phyloP scores from a whole-genome alignment of 352 stramenopile genomes.

The Phytophthora tubulina region DNA sequence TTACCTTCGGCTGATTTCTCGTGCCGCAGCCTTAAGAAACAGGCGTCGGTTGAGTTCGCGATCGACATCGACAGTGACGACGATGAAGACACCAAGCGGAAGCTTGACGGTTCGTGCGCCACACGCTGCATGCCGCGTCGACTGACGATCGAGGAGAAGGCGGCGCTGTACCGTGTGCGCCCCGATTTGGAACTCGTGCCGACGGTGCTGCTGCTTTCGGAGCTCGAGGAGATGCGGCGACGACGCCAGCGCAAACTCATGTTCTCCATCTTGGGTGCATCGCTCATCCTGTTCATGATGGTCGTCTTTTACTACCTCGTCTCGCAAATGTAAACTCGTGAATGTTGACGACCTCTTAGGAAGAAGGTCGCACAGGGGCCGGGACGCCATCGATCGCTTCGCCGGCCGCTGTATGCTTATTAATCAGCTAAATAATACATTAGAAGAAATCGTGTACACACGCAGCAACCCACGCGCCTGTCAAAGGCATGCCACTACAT shows the following conservation, averaged over 20 bases:
- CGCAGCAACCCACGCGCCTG: conserved; percentile 1
- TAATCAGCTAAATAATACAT: conserved; percentile 35
- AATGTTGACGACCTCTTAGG: conserved; percentile 9
- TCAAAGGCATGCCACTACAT: neutral
- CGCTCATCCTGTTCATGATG: conserved; percentile 77
- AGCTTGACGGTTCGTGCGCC: conserved; percentile 40
- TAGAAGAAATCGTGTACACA: conserved; percentile 16
- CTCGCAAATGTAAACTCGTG: conserved; percentile 56
- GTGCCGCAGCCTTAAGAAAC: conserved; percentile 65
- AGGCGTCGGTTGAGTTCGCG: conserved; percentile 73
- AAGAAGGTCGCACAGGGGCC: conserved; percentile 24
- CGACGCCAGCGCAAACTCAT: conserved; percentile 74
- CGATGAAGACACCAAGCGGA: conserved; percentile 43
- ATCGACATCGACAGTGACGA: conserved; percentile 67
- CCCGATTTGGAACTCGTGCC: conserved; percentile 79
- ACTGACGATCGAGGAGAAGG: conserved; percentile 82
- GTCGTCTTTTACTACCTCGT: conserved; percentile 86
- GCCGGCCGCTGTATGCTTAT: conserved; percentile 33
- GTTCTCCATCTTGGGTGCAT: conserved; percentile 71
- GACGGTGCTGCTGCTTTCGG: conserved; percentile 62
- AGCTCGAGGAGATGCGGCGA: conserved; percentile 70
- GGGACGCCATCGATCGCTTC: neutral
- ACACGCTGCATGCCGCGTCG: conserved; percentile 70
- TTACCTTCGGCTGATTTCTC: conserved; percentile 53
- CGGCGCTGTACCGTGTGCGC: conserved; percentile 72